Evolutionary conservation across 345 rosid species (phyloP).

Genomic region (Syzygium aromaticum): DNA sequence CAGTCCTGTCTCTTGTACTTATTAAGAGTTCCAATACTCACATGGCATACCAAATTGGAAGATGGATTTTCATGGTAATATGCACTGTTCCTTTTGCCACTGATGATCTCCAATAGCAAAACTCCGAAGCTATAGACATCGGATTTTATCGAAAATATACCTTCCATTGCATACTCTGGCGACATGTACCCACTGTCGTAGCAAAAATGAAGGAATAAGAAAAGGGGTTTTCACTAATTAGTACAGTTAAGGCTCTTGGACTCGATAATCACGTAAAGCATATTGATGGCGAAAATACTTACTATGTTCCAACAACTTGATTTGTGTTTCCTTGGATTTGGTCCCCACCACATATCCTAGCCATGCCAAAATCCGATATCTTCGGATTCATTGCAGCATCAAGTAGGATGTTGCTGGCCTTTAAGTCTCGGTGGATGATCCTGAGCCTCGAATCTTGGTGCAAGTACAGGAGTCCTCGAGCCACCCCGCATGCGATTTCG

Average conservation of each 20-base stretch:
- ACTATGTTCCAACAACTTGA: constrained; percentile 67
- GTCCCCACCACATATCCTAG: constrained; percentile 44
- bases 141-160: constrained; percentile 53
- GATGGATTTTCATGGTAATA: constrained; percentile 9
- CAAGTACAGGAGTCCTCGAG: constrained; percentile 57
- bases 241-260: neutral
- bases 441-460: constrained; percentile 67
- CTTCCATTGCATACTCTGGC: constrained; percentile 67
- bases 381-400: constrained; percentile 44
- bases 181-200: constrained; percentile 64
- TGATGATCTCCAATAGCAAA: constrained; percentile 49
- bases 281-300: constrained; percentile 10
- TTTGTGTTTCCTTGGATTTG: constrained; percentile 41
- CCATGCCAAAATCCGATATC: constrained; percentile 70
- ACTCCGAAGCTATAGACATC: constrained; percentile 73
- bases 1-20: neutral
- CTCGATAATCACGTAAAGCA: neutral
- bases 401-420: constrained; percentile 49
- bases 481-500: constrained; percentile 44
- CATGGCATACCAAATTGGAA: constrained; percentile 42
- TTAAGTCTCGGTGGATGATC: constrained; percentile 75
- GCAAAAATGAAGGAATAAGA: neutral
- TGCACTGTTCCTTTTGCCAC: constrained; percentile 29
- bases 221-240: neutral
- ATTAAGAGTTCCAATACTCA: constrained; percentile 17